These are phyloP conservation scores for Saccharomycopsis microspora DNA, from an alignment of 805 yeast genomes.

Conservation along the genomic window DNA sequence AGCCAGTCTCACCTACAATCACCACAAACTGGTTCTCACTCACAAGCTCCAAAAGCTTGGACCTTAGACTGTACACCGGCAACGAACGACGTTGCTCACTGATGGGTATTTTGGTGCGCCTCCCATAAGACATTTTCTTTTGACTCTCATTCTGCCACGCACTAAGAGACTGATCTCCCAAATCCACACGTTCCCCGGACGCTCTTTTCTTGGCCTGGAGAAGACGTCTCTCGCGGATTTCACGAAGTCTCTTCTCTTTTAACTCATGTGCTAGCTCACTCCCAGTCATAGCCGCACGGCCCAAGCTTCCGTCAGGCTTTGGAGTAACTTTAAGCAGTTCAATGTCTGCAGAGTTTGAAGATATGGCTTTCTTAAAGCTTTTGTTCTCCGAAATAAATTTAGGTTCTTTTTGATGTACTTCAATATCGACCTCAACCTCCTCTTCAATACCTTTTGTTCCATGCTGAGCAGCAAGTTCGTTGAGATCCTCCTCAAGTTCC, in stretches of 20 bases:
- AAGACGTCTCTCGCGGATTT: constrained; percentile 27
- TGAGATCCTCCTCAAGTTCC: constrained; percentile 35
- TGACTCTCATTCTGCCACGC: constrained; percentile 14
- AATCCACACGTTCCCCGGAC: constrained; percentile 13
- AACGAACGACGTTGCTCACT: constrained; percentile 43
- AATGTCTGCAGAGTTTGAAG: constrained; percentile 23
- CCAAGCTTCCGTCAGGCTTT: constrained; percentile 71
- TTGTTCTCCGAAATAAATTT: constrained; percentile 34
- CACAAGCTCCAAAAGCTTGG: constrained; percentile 47
- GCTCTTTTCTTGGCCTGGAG: constrained; percentile 27
- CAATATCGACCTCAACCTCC: constrained; percentile 56
- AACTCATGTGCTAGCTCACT: constrained; percentile 55
- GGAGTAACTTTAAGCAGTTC: constrained; percentile 49
- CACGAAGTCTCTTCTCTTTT: constrained; percentile 45
- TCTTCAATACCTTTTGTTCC: constrained; percentile 22
- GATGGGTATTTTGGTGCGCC: constrained; percentile 27
- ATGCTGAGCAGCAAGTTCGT: constrained; percentile 15
- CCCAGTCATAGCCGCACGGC: constrained; percentile 66
- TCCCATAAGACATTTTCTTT: constrained; percentile 15
- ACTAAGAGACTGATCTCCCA: constrained; percentile 13
- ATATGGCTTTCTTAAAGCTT: constrained; percentile 8
- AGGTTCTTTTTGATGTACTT: constrained; percentile 59
- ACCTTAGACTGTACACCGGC: constrained; percentile 62
- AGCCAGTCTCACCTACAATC: constrained; percentile 92
- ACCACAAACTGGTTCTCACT: constrained; percentile 71